Conservation (phyloP, 768 basidiomycete species). For the Kwoniella shandongensis region DNA sequence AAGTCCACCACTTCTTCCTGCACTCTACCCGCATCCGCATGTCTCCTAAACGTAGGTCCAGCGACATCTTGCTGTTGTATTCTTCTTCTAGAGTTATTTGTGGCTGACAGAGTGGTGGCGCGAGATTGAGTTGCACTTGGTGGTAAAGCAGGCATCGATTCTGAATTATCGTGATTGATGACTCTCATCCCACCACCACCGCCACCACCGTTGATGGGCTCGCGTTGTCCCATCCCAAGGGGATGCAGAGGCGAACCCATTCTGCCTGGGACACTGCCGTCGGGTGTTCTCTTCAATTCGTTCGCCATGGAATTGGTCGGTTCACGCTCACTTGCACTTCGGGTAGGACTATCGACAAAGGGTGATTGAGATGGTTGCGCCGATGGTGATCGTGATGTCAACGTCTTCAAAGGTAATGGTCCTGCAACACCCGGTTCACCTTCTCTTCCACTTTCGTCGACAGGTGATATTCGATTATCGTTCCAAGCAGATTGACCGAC, state of each 20-base stretch:
- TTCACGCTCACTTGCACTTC: no score
- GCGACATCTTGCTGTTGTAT: conserved; percentile 3
- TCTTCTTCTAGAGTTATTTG: conserved; percentile 1
- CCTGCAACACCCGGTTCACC: conserved; percentile 22
- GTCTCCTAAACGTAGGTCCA: conserved; percentile 33
- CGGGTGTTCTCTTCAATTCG: conserved; percentile 1
- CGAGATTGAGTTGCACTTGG: conserved; percentile 12
- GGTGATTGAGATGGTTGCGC: neutral
- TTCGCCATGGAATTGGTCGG: neutral
- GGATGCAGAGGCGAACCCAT: neutral
- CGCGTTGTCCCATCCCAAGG: no score
- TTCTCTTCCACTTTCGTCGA: conserved; percentile 1
- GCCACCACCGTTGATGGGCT: no score
- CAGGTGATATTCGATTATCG: neutral
- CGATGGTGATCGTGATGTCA: neutral
- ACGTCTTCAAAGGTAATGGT: conserved; percentile 31
- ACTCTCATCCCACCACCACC: conserved; percentile 22
- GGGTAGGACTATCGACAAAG: neutral
- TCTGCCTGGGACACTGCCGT: neutral
- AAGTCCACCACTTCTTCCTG: conserved; percentile 41
- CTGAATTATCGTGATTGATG: conserved; percentile 28
- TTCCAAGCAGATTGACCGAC: neutral
- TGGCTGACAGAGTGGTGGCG: conserved; percentile 16
- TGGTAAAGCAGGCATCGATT: conserved; percentile 23
- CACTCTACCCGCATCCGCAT: conserved; percentile 38